Percentiles rank a stretch among this genome's conserved stretches.
Evolutionary conservation across 305 asterid species (phyloP).

Genomic region (Caryopteris hybrid): DNA sequence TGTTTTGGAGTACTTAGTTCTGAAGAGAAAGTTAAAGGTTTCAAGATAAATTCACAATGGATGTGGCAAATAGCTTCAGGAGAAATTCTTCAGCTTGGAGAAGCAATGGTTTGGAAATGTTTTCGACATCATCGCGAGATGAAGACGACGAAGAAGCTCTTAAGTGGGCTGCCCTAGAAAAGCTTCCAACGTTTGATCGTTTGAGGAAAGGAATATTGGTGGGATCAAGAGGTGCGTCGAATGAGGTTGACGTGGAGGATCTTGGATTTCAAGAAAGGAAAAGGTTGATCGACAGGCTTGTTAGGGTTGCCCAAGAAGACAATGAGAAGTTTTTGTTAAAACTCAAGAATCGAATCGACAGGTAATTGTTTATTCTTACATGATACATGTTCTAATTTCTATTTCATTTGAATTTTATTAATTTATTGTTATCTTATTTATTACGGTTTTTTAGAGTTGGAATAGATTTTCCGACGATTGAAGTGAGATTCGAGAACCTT

Average conservation of each 20-base stretch:
- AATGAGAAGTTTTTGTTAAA: slow-evolving; percentile 54
- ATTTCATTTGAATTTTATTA: not conserved
- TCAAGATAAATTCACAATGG: too few relatives aligned
- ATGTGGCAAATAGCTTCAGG: too few relatives aligned
- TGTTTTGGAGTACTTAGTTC: too few relatives aligned
- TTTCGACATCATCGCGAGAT: slow-evolving; percentile 30
- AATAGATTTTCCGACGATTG: slow-evolving; percentile 53
- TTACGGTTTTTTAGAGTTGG: slow-evolving; percentile 55
- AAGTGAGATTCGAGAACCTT: slow-evolving; percentile 56
- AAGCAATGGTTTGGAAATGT: slow-evolving; percentile 18
- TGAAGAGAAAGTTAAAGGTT: too few relatives aligned
- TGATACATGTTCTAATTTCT: not conserved
- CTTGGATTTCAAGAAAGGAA: slow-evolving; percentile 40
- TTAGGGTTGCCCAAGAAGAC: slow-evolving; percentile 47
- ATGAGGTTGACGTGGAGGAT: slow-evolving; percentile 34
- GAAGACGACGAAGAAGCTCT: slow-evolving; percentile 48
- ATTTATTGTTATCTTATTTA: too few relatives aligned
- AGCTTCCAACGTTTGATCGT: slow-evolving; percentile 58
- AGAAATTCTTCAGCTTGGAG: slow-evolving; percentile 26
- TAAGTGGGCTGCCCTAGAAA: slow-evolving; percentile 66
- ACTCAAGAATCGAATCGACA: slow-evolving; percentile 51
- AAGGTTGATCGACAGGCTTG: slow-evolving; percentile 38
- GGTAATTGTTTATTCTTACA: slow-evolving; percentile 22
- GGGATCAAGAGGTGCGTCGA: slow-evolving; percentile 34
- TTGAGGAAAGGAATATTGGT: slow-evolving; percentile 41